Evolutionary conservation across 306 rosid species (phyloP).

Genomic region (Castanospermum australe): DNA sequence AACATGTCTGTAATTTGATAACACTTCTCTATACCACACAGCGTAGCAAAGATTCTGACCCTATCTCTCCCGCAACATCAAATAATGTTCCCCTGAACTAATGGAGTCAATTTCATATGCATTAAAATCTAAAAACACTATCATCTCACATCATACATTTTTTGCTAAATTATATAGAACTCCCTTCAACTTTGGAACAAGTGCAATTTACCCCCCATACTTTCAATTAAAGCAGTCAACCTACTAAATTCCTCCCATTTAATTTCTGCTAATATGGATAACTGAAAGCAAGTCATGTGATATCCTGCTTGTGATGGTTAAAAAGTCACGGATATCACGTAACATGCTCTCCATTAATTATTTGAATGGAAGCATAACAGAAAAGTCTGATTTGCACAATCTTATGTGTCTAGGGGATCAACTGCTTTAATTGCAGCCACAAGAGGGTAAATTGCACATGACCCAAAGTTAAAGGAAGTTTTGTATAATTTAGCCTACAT

Average conservation of each 20-base stretch:
- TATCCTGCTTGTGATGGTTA: too few relatives aligned
- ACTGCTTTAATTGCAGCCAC: not conserved
- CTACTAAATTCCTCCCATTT: not conserved
- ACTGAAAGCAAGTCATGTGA: not conserved
- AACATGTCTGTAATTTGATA: not conserved
- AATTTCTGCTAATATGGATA: not conserved
- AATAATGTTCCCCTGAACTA: not conserved
- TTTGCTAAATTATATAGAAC: not conserved
- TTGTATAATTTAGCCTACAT: not conserved
- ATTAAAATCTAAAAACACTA: not conserved
- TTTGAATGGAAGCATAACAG: too few relatives aligned
- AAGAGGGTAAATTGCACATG: not conserved
- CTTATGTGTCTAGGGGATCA: not conserved
- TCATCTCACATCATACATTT: not conserved
- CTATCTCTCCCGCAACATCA: not conserved
- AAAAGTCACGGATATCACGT: too few relatives aligned
- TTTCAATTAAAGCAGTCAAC: not conserved
- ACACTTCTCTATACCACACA: not conserved
- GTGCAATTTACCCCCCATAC: not conserved
- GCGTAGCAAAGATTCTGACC: not conserved
- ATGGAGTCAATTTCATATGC: not conserved
- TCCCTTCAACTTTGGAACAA: not conserved
- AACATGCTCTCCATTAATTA: too few relatives aligned
- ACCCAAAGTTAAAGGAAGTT: not conserved
- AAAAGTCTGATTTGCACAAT: too few relatives aligned